Base-by-base conservation (phyloP, 2,329 filamentous ascomycete species). In the Myriangium duriaei region DNA sequence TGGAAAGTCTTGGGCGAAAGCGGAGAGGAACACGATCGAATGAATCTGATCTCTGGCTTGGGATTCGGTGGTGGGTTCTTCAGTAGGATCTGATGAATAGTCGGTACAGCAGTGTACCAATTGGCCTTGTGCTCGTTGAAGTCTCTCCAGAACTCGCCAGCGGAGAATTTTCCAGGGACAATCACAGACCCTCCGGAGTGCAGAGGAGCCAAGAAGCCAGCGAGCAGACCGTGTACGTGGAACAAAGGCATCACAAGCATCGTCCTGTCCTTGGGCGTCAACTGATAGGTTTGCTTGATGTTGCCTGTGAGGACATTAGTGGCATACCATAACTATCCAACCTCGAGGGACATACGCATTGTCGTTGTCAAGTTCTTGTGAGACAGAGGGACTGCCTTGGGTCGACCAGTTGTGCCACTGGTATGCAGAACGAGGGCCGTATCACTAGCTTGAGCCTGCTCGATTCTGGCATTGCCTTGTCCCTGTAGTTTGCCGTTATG, bases 71-170 rank as follows among this genome's bases (percentile, higher is more conserved):
- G 57, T 5, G 80, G 75, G 48, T 72, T 76, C 61, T 80, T 83
- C 42, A 93, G 74, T 3, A 93, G 68, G 51, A 93, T 88, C 54
- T 91, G 84, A 59, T 92, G 85, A 55, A 93, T 92, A 1, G 85
- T 92, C 1, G 85, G 85, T n/a, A 91, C 85, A 1, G 85, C 85
- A 0, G 84, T 91, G 62, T 91, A 93, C 85, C 85, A 93, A 57
- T 84, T 93, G 16, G 84, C 85, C 46, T 75, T 68, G 63, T 86
- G 69, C 4, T 69, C 65, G 47, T 68, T 68, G 51, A 91, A 91
- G 56, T 91, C 79, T 15, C 60, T 58, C 85, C 85, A 93, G 62
- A 93, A 93, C 13, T 82, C 77, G 1, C 73, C 72, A 6, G 85
- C 83, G 3, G 82, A 88, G 69, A 92, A 92, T 52, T 78, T 81